A percentile compares a stretch with the other conserved stretches of the same genome.
Conservation (phyloP, 2,329 filamentous ascomycete genomes). For the Colletotrichum sp. region DNA sequence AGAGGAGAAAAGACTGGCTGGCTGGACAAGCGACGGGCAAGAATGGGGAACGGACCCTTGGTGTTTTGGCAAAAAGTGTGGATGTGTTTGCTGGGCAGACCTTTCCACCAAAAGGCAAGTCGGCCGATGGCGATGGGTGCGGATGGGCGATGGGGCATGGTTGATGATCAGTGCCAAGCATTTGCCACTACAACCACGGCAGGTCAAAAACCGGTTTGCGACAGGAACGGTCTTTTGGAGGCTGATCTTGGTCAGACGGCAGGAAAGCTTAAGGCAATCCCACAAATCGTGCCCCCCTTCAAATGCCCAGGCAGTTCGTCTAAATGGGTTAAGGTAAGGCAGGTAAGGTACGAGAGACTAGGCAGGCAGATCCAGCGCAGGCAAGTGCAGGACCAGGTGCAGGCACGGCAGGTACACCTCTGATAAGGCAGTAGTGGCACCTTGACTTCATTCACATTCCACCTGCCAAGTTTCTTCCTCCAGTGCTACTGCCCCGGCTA, state of each 20-base stretch:
- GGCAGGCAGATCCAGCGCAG: not conserved
- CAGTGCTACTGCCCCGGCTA: not conserved
- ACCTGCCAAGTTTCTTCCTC: not conserved
- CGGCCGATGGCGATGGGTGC: not conserved
- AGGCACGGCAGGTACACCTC: not conserved
- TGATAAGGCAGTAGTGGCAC: not conserved
- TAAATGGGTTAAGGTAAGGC: not conserved
- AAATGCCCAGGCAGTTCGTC: not conserved
- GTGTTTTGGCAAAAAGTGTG: not conserved
- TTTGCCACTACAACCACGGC: conserved; percentile 13
- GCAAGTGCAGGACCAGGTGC: not conserved
- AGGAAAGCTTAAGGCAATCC: conserved; percentile 5
- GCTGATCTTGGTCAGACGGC: conserved; percentile 16
- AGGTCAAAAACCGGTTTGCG: conserved; percentile 19
- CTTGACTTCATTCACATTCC: not conserved
- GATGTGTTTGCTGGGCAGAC: not conserved
- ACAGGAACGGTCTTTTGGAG: conserved; percentile 17
- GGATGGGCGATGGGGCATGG: not conserved
- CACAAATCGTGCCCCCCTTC: not conserved
- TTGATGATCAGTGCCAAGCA: conserved; percentile 21
- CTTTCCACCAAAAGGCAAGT: not conserved
- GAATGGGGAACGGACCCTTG: not conserved
- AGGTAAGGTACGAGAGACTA: not conserved
- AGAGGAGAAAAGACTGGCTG: not conserved
- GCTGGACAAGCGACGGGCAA: not conserved